Evolutionary conservation across 768 basidiomycete genomes (phyloP).

Genomic region (Suillus decipiens): DNA sequence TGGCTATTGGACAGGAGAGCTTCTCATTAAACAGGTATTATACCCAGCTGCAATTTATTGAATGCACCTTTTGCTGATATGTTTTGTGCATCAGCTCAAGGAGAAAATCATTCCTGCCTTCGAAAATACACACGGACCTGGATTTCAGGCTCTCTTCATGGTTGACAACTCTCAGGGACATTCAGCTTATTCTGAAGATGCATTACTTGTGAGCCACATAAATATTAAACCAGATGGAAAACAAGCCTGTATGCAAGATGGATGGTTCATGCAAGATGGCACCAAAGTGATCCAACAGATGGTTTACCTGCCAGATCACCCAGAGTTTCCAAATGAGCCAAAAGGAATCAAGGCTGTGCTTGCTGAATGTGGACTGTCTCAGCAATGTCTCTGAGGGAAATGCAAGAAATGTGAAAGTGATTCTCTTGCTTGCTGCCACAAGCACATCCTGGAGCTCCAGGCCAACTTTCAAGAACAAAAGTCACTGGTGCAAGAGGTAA

Average conservation of each 20-base stretch:
- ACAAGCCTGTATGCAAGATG: slow-evolving; percentile 27
- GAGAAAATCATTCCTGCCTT: slow-evolving; percentile 20
- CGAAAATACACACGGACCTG: slow-evolving; percentile 13
- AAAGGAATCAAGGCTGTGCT: too few relatives aligned
- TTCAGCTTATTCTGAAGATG: slow-evolving; percentile 3
- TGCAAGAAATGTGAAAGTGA: too few relatives aligned
- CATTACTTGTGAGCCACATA: slow-evolving; percentile 19
- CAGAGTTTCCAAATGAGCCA: too few relatives aligned
- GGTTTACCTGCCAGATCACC: too few relatives aligned
- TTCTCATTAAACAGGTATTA: slow-evolving; percentile 35
- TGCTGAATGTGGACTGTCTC: too few relatives aligned
- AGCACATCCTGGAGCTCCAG: too few relatives aligned
- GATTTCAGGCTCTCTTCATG: slow-evolving; percentile 38
- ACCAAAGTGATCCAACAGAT: too few relatives aligned
- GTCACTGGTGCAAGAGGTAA: too few relatives aligned
- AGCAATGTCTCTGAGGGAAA: too few relatives aligned
- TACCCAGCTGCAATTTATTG: background rate
- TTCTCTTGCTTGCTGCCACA: too few relatives aligned
- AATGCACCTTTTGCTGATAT: slow-evolving; percentile 6
- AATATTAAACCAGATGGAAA: slow-evolving; percentile 28
- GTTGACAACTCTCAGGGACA: slow-evolving; percentile 48
- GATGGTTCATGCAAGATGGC: slow-evolving; percentile 34
- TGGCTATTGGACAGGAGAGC: slow-evolving; percentile 39
- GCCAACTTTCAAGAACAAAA: too few relatives aligned
- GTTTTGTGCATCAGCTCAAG: slow-evolving; percentile 11